phyloP scores from a whole-genome alignment of 2,329 filamentous ascomycete species.

The Allantophomopsis lycopodina region DNA sequence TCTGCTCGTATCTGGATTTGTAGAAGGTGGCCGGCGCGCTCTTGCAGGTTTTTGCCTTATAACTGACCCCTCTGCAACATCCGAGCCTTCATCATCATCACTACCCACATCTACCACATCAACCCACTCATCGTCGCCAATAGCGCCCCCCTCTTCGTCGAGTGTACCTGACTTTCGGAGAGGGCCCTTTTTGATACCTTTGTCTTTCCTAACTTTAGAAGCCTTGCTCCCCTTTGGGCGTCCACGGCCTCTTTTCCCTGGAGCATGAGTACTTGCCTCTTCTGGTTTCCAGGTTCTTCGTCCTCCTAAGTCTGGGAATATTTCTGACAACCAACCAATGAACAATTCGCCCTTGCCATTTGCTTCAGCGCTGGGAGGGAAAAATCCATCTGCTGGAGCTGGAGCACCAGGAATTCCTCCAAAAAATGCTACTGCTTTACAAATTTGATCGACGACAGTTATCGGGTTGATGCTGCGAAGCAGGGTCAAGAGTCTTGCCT shows the following conservation, averaged over 20 bases:
- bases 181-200: constrained; percentile 33
- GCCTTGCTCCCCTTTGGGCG: constrained; percentile 43
- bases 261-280: constrained; percentile 1
- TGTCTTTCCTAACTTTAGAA: constrained; percentile 29
- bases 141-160: background rate
- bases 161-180: background rate
- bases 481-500: constrained; percentile 42
- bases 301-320: constrained; percentile 31
- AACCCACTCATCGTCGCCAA: constrained; percentile 27
- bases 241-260: constrained; percentile 31
- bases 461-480: constrained; percentile 39
- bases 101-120: constrained; percentile 22
- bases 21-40: constrained; percentile 4
- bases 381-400: constrained; percentile 32
- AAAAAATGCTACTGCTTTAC: constrained; percentile 49
- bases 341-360: constrained; percentile 45
- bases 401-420: constrained; percentile 43
- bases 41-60: too few species aligned
- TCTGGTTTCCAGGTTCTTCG: constrained; percentile 1
- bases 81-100: background rate
- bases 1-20: constrained; percentile 2
- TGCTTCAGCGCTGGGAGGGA: constrained; percentile 38
- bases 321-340: constrained; percentile 48
- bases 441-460: constrained; percentile 46
- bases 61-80: background rate